Evolutionary conservation across 2,329 filamentous ascomycete genomes (phyloP), one percentile per base, ranked within the genome.

Genomic region (Epichloe elymi): DNA sequence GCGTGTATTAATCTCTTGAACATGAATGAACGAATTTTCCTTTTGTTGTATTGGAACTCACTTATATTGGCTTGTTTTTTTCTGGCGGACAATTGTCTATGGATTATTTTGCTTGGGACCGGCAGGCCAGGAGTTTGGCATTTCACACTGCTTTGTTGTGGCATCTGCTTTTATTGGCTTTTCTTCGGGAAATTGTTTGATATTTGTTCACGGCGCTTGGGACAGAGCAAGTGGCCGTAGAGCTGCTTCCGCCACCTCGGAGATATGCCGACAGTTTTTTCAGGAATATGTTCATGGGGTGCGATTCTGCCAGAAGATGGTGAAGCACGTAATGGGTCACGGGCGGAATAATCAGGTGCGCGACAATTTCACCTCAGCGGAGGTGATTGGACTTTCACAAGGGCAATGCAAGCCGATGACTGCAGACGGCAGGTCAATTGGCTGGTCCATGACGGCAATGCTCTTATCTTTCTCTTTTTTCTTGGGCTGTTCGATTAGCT

Each of bases 1-100:
- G 81, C 72, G 78, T 84, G 71, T 85, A 84, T 65, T 84, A 79
- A 73, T 74, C 69, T 30, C 67, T 58, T 36, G 59, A 65, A 68
- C 60, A 78, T 62, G 71, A 76, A 58, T 67, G 67, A 66, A 78
- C 65, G 74, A 76, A 58, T 52, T 56, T 61, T 59, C 60, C 57
- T 53, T 19, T 38, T 35, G 46, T 19, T 30, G 15, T 12, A 5
- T 20, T 35, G 42, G 12, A 20, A 20, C 5, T 19, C 10, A 39
- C 4, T 19, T 46, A 17, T 33, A 11, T 23, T n/a, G 14, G 20
- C 19, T 41, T 17, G n/a, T 39, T 41, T 47, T 17, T 19, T 12
- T 40, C 20, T 33, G 23, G 17, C 19, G 17, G 14, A 26, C 15
- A 44, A 35, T 12, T 14, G 8, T 46, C n/a, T 8, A 15, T 33